phyloP scores from a whole-genome alignment of 805 yeast genomes.

The Brettanomyces naardenensis region DNA sequence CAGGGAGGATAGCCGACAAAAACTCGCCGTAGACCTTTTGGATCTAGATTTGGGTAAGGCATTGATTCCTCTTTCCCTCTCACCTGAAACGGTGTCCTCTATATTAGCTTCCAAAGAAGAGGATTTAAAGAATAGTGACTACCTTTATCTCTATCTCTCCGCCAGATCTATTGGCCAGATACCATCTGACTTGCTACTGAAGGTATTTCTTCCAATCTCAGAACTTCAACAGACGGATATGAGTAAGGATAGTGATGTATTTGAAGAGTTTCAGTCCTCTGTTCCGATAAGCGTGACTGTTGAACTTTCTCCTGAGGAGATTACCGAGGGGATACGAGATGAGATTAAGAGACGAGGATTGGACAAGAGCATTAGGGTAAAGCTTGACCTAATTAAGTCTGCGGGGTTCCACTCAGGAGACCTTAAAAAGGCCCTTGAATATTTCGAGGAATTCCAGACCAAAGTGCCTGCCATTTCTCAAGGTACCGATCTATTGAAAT shows the following conservation, averaged over 20 bases:
- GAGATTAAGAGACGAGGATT: conserved; percentile 11
- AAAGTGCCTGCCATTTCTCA: conserved; percentile 18
- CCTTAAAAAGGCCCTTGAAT: conserved; percentile 14
- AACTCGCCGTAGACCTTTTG: conserved; percentile 13
- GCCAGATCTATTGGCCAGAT: conserved; percentile 7
- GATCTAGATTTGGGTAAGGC: conserved; percentile 12
- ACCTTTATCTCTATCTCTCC: conserved; percentile 14
- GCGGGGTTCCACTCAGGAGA: conserved; percentile 20
- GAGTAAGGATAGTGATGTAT: conserved; percentile 8
- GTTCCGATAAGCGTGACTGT: conserved; percentile 1
- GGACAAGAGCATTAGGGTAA: conserved; percentile 10
- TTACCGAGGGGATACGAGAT: conserved; percentile 10
- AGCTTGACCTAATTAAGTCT: conserved; percentile 13
- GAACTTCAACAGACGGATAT: conserved; percentile 6
- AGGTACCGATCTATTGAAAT: conserved; percentile 14
- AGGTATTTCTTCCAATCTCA: conserved; percentile 17
- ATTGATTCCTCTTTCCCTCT: conserved; percentile 10
- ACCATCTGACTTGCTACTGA: conserved; percentile 8
- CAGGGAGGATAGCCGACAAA: conserved; percentile 5
- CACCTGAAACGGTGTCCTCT: conserved; percentile 8
- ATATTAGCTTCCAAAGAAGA: conserved; percentile 3
- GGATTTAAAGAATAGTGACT: conserved; percentile 13
- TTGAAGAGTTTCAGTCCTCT: conserved; percentile 4
- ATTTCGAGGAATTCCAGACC: conserved; percentile 18
- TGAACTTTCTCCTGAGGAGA: conserved; percentile 7